A percentile compares a stretch with the other conserved stretches of the same genome.
Conservation (phyloP, 2,329 filamentous ascomycete genomes). For the Metarhizium anisopliae region DNA sequence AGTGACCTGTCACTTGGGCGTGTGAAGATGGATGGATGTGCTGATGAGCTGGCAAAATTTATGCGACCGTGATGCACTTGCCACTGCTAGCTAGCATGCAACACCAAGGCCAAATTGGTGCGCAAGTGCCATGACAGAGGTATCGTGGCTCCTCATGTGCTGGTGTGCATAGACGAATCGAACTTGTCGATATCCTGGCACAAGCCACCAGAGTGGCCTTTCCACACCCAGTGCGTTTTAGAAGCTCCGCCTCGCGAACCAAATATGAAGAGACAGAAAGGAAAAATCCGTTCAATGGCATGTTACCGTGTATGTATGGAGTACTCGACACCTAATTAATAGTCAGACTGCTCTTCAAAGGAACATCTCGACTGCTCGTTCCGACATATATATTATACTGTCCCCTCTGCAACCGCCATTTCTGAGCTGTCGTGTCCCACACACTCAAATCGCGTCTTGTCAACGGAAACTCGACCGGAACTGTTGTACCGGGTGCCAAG, state of each 20-base stretch:
- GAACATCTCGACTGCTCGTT: conserved; percentile 35
- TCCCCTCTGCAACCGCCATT: conserved; percentile 46
- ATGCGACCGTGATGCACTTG: not conserved
- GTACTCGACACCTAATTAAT: conserved; percentile 16
- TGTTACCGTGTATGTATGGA: too few relatives aligned
- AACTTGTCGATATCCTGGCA: not conserved
- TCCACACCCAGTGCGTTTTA: too few relatives aligned
- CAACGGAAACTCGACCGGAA: conserved; percentile 40
- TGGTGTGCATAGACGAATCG: not conserved
- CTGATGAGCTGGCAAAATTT: not conserved
- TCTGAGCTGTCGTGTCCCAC: conserved; percentile 54
- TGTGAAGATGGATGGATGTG: not conserved
- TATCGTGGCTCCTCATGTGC: not conserved
- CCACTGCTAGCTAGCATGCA: too few relatives aligned
- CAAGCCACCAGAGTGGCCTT: too few relatives aligned
- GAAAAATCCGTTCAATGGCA: too few relatives aligned
- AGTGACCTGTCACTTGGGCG: not conserved
- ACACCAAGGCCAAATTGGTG: too few relatives aligned
- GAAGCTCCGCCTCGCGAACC: too few relatives aligned
- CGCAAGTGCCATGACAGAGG: not conserved
- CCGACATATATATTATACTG: conserved; percentile 37
- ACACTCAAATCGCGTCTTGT: conserved; percentile 57
- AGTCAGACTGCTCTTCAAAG: conserved; percentile 28
- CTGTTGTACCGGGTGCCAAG: conserved; percentile 34
- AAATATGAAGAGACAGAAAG: too few relatives aligned